Evolutionary conservation across 768 basidiomycete species (phyloP), one percentile per base, ranked within the genome.

Genomic region (Leccinum longicurvipes): DNA sequence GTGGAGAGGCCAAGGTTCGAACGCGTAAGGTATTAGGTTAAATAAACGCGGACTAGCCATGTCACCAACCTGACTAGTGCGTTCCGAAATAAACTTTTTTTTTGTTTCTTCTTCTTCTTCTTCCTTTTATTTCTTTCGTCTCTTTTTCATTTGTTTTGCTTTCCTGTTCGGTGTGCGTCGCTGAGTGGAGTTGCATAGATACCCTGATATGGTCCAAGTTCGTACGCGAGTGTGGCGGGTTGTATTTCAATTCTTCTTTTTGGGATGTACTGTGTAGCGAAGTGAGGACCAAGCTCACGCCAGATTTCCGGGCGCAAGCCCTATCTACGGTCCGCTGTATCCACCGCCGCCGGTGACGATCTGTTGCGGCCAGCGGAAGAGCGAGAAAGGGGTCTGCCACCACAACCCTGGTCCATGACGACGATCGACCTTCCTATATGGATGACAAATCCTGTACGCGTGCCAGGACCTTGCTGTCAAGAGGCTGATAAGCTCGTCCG

Each of bases 261-360:
- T 5, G 4, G 14, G 29, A 31, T 31, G 31, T 14, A 31, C 31
- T 31, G 12, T 31, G n/a, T 66, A 60, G 65, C 65, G 59, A 59
- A 54, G 54, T 65, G 66, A 53, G 66, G 28, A 57, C 47, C 8
- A 56, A 29, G 28, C 65, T 66, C 65, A 59, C 3, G 15, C 60
- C 59, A 57, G 39, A 34, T 9, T 14, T 17, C 19, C 54, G 47
- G 54, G 19, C 42, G 32, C 24, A 23, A 34, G 34, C 23, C 24
- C 14, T 41, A 50, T 50, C 54, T 41, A 48, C 51, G 34, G 48
- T 56, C 39, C 32, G 54, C 39, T n/a, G 54, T 15, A 36, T 59
- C 45, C 29, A 25, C 56, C 46, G 27, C 51, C 58, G 23, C 41
- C 32, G n/a, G 39, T 36, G 31, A 32, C 31, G 14, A 14, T 29